phyloP scores from a whole-genome alignment of 805 yeast species.

The Candida glaebosa region DNA sequence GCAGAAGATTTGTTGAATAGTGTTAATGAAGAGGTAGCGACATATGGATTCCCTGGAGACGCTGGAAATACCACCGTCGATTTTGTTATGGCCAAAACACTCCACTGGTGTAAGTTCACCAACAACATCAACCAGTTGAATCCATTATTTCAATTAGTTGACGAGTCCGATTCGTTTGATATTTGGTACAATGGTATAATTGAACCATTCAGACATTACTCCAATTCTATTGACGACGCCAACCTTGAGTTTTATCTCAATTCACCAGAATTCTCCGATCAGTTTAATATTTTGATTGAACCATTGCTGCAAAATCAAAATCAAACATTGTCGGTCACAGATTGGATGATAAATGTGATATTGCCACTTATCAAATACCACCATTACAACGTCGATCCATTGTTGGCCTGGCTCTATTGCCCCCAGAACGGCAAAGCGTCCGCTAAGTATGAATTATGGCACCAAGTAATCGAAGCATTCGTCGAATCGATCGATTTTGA shows the following conservation, averaged over 20 bases:
- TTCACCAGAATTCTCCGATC: constrained; percentile 10
- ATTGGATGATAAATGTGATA: constrained; percentile 27
- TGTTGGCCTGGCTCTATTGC: constrained; percentile 23
- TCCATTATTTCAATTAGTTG: constrained; percentile 12
- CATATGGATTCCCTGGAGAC: not conserved
- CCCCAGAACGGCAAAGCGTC: constrained; percentile 7
- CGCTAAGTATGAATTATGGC: constrained; percentile 21
- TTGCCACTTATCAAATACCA: constrained; percentile 24
- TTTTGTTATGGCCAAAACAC: constrained; percentile 17
- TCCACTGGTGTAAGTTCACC: constrained; percentile 16
- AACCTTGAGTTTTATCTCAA: constrained; percentile 14
- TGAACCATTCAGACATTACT: constrained; percentile 26
- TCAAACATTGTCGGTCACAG: constrained; percentile 12
- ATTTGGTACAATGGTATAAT: constrained; percentile 27
- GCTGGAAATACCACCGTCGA: constrained; percentile 13
- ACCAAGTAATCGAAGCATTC: constrained; percentile 14
- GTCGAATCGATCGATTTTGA: constrained; percentile 7
- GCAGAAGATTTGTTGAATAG: constrained; percentile 9
- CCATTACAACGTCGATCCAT: constrained; percentile 19
- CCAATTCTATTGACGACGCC: not conserved
- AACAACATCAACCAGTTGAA: constrained; percentile 16
- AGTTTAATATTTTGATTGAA: constrained; percentile 19
- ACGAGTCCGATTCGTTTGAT: constrained; percentile 15
- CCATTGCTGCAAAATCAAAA: constrained; percentile 20
- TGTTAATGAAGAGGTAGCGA: not conserved